A percentile compares a stretch with the other conserved stretches of the same genome.
These are phyloP conservation scores for Ophidiomyces ophidiicola DNA, from an alignment of 2,329 filamentous ascomycete species.

Conservation along the genomic window DNA sequence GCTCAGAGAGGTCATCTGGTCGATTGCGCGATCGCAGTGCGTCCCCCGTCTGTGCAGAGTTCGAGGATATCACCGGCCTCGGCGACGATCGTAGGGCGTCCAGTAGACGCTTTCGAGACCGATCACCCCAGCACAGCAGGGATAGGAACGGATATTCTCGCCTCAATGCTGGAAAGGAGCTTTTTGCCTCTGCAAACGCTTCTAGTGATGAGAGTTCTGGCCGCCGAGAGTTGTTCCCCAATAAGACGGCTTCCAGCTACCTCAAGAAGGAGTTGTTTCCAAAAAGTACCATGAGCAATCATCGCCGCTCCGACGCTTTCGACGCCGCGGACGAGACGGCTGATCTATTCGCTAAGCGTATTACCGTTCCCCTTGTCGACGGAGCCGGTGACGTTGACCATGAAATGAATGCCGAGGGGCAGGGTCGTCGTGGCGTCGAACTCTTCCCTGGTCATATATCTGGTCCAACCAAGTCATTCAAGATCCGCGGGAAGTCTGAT, in stretches of 20 bases:
- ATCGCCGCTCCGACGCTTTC: slow-evolving; percentile 40
- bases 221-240: slow-evolving; percentile 37
- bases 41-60: slow-evolving; percentile 44
- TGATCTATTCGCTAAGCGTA: slow-evolving; percentile 40
- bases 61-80: slow-evolving; percentile 28
- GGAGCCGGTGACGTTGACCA: slow-evolving; percentile 19
- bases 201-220: slow-evolving; percentile 19
- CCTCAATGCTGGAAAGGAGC: slow-evolving; percentile 40
- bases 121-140: slow-evolving; percentile 24
- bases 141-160: slow-evolving; percentile 22
- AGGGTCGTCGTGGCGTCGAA: slow-evolving; percentile 26
- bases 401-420: slow-evolving; percentile 6
- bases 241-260: slow-evolving; percentile 32
- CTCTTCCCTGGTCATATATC: slow-evolving; percentile 28
- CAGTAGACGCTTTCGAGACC: slow-evolving; percentile 32
- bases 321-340: slow-evolving; percentile 45
- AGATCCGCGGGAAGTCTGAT: slow-evolving; percentile 48
- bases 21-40: slow-evolving; percentile 49
- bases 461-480: slow-evolving; percentile 34
- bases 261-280: slow-evolving; percentile 50
- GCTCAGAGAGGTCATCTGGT: slow-evolving; percentile 27
- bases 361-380: slow-evolving; percentile 41
- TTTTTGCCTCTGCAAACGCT: slow-evolving; percentile 38
- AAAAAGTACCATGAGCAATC: slow-evolving; percentile 27
- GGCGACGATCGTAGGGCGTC: slow-evolving; percentile 26